Percentiles rank a stretch among this genome's conserved stretches.
Evolutionary conservation across 306 rosid genomes (phyloP).

Genomic region (Pyrus betulifolia): DNA sequence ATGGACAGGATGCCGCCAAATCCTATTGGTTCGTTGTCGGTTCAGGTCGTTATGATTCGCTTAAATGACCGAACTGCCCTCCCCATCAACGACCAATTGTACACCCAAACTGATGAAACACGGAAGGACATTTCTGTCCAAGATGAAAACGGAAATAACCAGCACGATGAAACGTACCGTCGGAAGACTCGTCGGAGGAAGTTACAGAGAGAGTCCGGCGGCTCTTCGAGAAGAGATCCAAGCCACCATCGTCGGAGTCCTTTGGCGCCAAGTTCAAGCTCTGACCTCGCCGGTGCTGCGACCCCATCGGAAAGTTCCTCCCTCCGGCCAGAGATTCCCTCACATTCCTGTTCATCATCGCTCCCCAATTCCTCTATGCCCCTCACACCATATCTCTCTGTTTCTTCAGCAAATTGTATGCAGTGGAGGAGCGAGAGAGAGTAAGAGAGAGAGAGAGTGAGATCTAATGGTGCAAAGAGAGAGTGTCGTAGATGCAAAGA

Average conservation of each 20-base stretch:
- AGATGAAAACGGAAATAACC: not conserved
- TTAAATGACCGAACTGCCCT: not conserved
- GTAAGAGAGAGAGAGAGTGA: not conserved
- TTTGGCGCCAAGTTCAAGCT: constrained; percentile 30
- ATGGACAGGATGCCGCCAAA: not conserved
- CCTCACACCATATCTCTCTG: not conserved
- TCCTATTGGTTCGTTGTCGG: not conserved
- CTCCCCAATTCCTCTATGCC: not conserved
- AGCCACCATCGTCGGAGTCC: constrained; percentile 42
- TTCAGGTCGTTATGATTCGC: not conserved
- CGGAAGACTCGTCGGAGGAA: constrained; percentile 80
- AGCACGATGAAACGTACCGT: constrained; percentile 39
- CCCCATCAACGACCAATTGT: not conserved
- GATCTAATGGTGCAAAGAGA: not conserved
- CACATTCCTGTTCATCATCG: constrained; percentile 43
- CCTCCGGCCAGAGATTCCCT: constrained; percentile 50
- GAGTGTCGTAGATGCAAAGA: constrained; percentile 21
- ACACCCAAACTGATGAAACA: not conserved
- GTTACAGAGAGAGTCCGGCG: constrained; percentile 69
- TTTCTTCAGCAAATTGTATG: not conserved
- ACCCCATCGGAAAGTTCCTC: constrained; percentile 34
- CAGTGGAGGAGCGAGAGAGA: not conserved
- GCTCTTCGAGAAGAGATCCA: constrained; percentile 86
- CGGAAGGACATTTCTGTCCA: not conserved
- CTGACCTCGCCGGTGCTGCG: constrained; percentile 57